These are phyloP conservation scores for Juncus effusus DNA, from an alignment of 176 grass and related monocot species.

Conservation along the genomic window DNA sequence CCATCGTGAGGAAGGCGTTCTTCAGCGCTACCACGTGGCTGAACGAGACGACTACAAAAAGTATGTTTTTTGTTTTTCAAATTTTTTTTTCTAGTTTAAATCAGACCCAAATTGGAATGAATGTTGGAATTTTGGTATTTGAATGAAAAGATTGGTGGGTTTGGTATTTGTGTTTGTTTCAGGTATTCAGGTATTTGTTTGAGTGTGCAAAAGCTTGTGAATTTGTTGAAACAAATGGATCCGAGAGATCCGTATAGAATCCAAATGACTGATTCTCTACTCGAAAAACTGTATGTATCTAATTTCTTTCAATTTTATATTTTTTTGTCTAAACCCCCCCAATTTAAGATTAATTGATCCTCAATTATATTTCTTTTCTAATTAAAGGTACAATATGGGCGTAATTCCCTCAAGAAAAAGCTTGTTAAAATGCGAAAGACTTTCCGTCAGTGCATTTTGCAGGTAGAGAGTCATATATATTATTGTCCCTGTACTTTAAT, in stretches of 20 bases:
- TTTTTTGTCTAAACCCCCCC: neutral
- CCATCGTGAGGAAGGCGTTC: constrained; percentile 47
- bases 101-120: too few species aligned
- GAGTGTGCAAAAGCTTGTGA: constrained; percentile 30
- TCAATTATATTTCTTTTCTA: neutral
- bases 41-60: constrained; percentile 70
- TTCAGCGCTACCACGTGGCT: constrained; percentile 40
- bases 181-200: constrained; percentile 19
- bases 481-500: neutral
- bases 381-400: constrained; percentile 79
- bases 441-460: constrained; percentile 69
- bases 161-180: neutral
- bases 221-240: constrained; percentile 84
- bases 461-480: constrained; percentile 47
- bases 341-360: neutral
- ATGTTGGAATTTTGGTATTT: too few species aligned
- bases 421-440: constrained; percentile 58
- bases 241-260: constrained; percentile 56
- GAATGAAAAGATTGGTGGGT: too few species aligned
- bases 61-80: constrained; percentile 16
- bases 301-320: too few species aligned
- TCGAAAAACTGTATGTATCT: constrained; percentile 66
- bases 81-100: too few species aligned
- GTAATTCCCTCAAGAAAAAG: constrained; percentile 66
- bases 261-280: constrained; percentile 61